Percentiles rank a stretch among this genome's conserved stretches.
Evolutionary conservation across 2,329 filamentous ascomycete species (phyloP).

Genomic region (Passalora sequoiae): DNA sequence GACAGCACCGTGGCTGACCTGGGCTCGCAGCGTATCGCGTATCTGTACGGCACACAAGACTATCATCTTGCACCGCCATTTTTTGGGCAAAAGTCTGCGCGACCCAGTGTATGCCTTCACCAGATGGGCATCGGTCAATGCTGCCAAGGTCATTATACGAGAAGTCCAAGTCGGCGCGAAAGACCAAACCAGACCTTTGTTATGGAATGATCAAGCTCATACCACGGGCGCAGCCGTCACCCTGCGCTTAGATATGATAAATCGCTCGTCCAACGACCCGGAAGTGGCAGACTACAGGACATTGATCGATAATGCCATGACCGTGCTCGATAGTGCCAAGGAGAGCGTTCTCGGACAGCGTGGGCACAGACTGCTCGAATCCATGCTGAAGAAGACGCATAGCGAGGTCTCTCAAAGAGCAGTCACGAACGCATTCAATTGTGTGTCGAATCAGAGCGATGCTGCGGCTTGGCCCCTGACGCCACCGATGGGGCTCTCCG

Average conservation of each 20-base stretch:
- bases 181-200: no score
- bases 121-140: conserved; percentile 10
- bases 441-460: no score
- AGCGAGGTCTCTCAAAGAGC: no score
- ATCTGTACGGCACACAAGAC: conserved; percentile 5
- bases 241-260: conserved; percentile 7
- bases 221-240: conserved; percentile 7
- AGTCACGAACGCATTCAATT: no score
- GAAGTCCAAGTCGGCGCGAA: not conserved
- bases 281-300: conserved; percentile 3
- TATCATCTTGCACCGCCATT: conserved; percentile 10
- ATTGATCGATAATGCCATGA: conserved; percentile 6
- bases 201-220: no score
- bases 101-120: conserved; percentile 7
- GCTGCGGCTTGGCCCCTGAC: no score
- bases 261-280: conserved; percentile 4
- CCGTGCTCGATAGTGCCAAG: conserved; percentile 1
- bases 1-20: not conserved
- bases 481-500: no score
- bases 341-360: conserved; percentile 7
- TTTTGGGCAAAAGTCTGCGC: conserved; percentile 6
- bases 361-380: conserved; percentile 5
- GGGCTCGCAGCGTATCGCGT: not conserved
- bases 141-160: conserved; percentile 7
- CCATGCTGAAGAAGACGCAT: conserved; percentile 2